These are phyloP conservation scores for Leptomonas pyrrhocoris DNA, from an alignment of 208 protist species.

Conservation along the genomic window DNA sequence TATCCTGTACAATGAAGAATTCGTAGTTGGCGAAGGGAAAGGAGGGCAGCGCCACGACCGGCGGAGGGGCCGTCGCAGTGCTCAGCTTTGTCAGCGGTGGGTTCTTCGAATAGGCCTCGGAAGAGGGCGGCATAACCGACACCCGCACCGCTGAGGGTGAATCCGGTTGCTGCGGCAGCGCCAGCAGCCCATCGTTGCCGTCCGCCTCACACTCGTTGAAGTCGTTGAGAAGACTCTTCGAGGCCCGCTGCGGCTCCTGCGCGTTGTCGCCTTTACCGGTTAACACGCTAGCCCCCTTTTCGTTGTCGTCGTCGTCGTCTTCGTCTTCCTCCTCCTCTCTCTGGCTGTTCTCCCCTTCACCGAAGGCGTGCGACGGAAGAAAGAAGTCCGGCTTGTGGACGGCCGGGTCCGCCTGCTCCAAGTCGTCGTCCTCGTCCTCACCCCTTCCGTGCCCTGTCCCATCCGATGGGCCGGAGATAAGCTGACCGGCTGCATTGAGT, in stretches of 20 bases:
- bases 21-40: constrained; percentile 37
- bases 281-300: constrained; percentile 11
- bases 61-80: constrained; percentile 21
- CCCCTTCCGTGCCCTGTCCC: constrained; percentile 4
- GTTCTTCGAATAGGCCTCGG: not conserved
- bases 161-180: not conserved
- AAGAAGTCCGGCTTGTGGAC: constrained; percentile 26
- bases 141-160: not conserved
- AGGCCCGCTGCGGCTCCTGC: constrained; percentile 8
- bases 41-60: constrained; percentile 26
- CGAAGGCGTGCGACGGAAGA: constrained; percentile 21
- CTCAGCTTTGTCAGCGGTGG: constrained; percentile 7
- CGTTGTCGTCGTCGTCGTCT: not conserved
- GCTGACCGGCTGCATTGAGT: constrained; percentile 11
- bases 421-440: constrained; percentile 24
- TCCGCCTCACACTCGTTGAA: constrained; percentile 23
- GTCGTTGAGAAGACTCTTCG: constrained; percentile 29
- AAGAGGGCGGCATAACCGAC: not conserved
- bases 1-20: constrained; percentile 52
- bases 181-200: not conserved
- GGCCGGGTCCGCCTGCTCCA: constrained; percentile 28
- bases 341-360: constrained; percentile 1
- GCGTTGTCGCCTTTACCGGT: constrained; percentile 7
- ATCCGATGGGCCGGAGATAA: constrained; percentile 5
- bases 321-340: constrained; percentile 13